Base-by-base conservation (phyloP, 1,284 basidiomycete species). In the Rhodotorula sp. region DNA sequence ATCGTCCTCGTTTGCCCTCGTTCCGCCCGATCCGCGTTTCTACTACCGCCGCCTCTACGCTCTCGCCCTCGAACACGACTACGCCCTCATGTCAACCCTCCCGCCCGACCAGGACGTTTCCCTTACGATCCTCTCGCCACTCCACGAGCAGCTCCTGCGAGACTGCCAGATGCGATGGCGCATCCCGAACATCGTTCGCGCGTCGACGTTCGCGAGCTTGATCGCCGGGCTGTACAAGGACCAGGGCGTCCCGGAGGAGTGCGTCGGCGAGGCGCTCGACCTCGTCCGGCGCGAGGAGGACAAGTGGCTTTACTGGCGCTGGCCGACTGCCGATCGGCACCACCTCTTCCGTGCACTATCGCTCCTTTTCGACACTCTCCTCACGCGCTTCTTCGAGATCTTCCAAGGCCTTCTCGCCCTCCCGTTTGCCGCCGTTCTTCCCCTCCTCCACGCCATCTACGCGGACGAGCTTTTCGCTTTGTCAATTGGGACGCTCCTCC, bases 51-150 rank as follows among this genome's bases (percentile, higher is more conserved):
- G 91, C 15, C 85, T 98, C 8, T 85, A 98, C 37, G 90, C 92
- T 78, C 84, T 88, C 64, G 96, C 94, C 80, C 87, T 99, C 58
- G 86, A 90, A 48, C 86, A 87, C 56, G 97, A 99, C 81, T 84
- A 99, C 62, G 92, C 95, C 79, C 87, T 89, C 50, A 94, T 99
- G 89, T 85, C 91, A 70, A 89, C 90, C 58, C 89, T 97, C 48
- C 90, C 94, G 46, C 96, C 97, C 77, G 92, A 94, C 78, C 93
- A 98, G 77, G 94, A 99, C 82, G 96, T 99, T 7, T 93, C 94
- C 1, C 84, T 99, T 44, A 92, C 92, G 19, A 98, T 99, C 67
- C 83, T 99, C n/a, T 93, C 92, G 0, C 80, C 87, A 1, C 80
- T 86, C 27, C 94, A 98, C 80, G 85, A 92, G 57, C 90, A 92